A percentile compares a stretch with the other conserved stretches of the same genome.
Conservation (phyloP, 106 monocot species). For the Gastrodia elata region DNA sequence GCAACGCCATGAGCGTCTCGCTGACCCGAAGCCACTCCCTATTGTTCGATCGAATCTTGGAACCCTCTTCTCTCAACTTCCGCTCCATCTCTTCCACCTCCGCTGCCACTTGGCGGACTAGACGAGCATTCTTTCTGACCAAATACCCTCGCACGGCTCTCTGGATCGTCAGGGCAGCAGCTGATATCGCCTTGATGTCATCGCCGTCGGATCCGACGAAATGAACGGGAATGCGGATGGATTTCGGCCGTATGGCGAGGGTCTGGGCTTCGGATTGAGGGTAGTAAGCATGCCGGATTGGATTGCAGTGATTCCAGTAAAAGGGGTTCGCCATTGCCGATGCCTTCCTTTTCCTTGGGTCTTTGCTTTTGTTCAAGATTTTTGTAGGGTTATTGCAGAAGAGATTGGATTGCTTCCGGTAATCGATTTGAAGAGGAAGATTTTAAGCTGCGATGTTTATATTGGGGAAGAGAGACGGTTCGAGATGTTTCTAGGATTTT, state of each 20-base stretch:
- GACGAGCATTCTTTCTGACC: conserved; percentile 42
- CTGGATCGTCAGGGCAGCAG: conserved; percentile 53
- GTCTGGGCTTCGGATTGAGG: neutral
- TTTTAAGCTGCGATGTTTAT: neutral
- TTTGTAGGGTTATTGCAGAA: neutral
- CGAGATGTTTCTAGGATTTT: neutral
- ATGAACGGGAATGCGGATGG: conserved; percentile 50
- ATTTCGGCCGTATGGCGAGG: conserved; percentile 16
- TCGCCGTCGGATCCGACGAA: conserved; percentile 26
- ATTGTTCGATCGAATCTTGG: conserved; percentile 16
- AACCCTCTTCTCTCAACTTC: conserved; percentile 26
- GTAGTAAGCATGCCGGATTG: conserved; percentile 3
- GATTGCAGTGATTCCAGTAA: neutral
- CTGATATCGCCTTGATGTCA: neutral
- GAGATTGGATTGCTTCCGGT: no score
- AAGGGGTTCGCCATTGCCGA: neutral
- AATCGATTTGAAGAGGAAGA: no score
- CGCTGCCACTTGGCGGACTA: conserved; percentile 11
- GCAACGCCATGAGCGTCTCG: conserved; percentile 54
- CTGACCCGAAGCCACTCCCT: conserved; percentile 40
- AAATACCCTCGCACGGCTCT: conserved; percentile 41
- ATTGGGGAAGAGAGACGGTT: neutral
- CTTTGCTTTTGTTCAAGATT: neutral
- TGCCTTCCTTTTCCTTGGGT: neutral
- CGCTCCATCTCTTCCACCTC: conserved; percentile 31